These are phyloP conservation scores for Zea luxurians DNA, from an alignment of 176 grass and related monocot genomes.

Conservation along the genomic window DNA sequence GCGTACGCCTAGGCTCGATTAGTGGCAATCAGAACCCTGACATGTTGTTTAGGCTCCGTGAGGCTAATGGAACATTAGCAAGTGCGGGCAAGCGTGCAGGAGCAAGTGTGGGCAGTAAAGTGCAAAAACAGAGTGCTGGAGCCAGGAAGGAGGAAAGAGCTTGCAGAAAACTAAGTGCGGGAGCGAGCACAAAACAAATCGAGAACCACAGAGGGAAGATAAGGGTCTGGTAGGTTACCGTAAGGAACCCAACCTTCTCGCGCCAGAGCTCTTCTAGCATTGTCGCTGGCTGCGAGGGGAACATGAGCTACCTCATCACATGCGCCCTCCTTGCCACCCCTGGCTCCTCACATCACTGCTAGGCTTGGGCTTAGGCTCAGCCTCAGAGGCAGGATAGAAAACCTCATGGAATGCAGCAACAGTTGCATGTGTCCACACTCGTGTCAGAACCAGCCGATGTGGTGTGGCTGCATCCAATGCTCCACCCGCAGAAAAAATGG, in stretches of 20 bases:
- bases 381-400: neutral
- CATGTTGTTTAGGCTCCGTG: neutral
- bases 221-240: neutral
- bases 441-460: neutral
- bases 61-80: neutral
- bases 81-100: neutral
- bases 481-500: neutral
- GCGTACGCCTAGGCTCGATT: neutral
- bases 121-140: neutral
- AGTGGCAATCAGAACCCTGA: neutral
- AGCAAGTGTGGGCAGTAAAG: neutral
- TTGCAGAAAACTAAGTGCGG: neutral
- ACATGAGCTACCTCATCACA: neutral
- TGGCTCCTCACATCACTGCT: neutral
- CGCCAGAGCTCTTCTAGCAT: neutral
- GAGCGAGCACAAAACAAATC: neutral
- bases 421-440: neutral
- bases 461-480: neutral
- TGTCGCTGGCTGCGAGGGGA: neutral
- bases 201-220: neutral
- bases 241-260: neutral
- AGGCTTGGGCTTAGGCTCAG: neutral
- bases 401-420: neutral
- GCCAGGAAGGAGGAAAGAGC: neutral
- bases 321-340: neutral